Conservation (phyloP, 148 eudicot species). For the Cornus suecica region DNA sequence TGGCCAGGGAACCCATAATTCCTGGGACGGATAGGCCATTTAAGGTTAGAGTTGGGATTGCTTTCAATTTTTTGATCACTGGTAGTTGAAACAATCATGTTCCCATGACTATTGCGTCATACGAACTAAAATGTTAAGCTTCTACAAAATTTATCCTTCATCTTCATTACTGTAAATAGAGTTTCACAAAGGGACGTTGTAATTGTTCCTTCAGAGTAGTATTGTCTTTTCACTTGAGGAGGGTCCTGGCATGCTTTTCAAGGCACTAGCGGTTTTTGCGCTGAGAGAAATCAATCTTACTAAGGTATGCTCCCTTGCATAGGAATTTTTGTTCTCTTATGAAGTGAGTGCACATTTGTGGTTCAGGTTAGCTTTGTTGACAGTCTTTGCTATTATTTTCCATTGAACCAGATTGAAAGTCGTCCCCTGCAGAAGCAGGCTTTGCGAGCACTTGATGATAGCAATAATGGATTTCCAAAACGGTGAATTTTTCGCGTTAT, state of each 20-base stretch:
- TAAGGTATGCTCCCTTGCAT: slow-evolving; percentile 41
- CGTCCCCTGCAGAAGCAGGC: slow-evolving; percentile 69
- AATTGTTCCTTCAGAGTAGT: slow-evolving; percentile 51
- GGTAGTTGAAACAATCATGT: background rate
- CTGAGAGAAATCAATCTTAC: slow-evolving; percentile 78
- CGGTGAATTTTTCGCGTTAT: background rate
- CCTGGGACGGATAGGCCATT: slow-evolving; percentile 59
- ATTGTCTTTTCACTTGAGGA: slow-evolving; percentile 83
- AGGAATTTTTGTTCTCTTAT: slow-evolving; percentile 1
- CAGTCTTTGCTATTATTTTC: background rate
- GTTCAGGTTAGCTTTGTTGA: background rate
- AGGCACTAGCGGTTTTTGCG: slow-evolving; percentile 81
- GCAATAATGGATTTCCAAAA: slow-evolving; percentile 46
- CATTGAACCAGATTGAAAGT: slow-evolving; percentile 69
- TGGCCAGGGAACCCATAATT: slow-evolving; percentile 74
- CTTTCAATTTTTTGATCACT: background rate
- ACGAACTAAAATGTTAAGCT: background rate
- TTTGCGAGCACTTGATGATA: slow-evolving; percentile 33
- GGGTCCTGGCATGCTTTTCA: slow-evolving; percentile 86
- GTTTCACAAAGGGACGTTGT: slow-evolving; percentile 5
- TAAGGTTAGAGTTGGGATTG: slow-evolving; percentile 43
- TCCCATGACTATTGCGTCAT: background rate
- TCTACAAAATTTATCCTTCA: background rate
- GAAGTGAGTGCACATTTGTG: background rate
- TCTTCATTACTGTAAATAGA: background rate